Percentiles rank a stretch among this genome's conserved stretches.
phyloP scores from a whole-genome alignment of 345 rosid genomes.

The Jatropha curcas region DNA sequence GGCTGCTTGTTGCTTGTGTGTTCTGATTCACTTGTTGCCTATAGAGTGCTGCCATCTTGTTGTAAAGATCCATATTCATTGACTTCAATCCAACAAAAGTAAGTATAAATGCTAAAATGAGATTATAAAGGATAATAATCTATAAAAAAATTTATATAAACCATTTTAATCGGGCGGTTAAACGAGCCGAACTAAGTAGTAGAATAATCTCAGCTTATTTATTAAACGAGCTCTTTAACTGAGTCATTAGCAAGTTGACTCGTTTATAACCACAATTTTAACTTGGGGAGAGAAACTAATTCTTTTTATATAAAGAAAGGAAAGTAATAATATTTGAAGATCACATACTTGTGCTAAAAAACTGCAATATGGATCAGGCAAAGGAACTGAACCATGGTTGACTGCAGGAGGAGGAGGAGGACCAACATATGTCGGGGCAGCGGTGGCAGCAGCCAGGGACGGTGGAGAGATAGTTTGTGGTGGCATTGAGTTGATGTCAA shows the following conservation, averaged over 20 bases:
- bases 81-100: conserved; percentile 34
- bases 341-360: conserved; percentile 64
- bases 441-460: conserved; percentile 3
- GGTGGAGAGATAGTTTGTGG: conserved; percentile 28
- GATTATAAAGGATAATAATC: too few species aligned
- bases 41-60: conserved; percentile 49
- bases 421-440: conserved; percentile 25
- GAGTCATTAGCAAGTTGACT: too few species aligned
- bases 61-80: conserved; percentile 50
- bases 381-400: conserved; percentile 11
- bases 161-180: too few species aligned
- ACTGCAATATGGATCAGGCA: conserved; percentile 50
- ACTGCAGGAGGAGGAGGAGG: conserved; percentile 27
- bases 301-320: too few species aligned
- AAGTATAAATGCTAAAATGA: neutral
- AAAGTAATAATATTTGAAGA: too few species aligned
- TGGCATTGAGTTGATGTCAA: conserved; percentile 24
- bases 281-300: too few species aligned
- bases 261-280: too few species aligned
- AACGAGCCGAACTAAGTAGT: too few species aligned
- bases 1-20: conserved; percentile 31
- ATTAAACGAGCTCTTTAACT: too few species aligned
- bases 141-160: too few species aligned
- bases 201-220: too few species aligned
- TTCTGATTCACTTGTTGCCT: conserved; percentile 48